Evolutionary conservation across 805 yeast species (phyloP).

Genomic region (Candida insectorum): DNA sequence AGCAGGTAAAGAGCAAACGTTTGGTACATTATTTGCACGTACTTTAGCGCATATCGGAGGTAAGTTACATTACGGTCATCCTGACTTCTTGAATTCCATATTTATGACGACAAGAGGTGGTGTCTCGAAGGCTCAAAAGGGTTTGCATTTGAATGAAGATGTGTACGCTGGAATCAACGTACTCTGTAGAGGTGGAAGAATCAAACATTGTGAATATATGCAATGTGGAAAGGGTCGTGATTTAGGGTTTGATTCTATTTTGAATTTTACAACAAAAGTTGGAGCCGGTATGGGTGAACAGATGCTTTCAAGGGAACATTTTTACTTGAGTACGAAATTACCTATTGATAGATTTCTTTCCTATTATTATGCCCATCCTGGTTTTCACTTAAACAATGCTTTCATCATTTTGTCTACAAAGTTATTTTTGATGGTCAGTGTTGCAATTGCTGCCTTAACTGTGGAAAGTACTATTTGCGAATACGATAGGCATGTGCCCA

Average conservation of each 20-base stretch:
- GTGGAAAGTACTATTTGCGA: constrained; percentile 68
- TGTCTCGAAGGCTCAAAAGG: constrained; percentile 82
- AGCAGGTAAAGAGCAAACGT: constrained; percentile 87
- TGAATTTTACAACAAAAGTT: constrained; percentile 82
- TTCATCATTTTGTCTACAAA: constrained; percentile 76
- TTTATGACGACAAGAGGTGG: constrained; percentile 88
- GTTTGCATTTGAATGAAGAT: constrained; percentile 83
- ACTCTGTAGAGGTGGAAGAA: constrained; percentile 78
- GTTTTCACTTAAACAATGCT: constrained; percentile 79
- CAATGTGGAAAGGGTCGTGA: constrained; percentile 93
- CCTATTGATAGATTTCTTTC: constrained; percentile 80
- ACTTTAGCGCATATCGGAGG: constrained; percentile 84
- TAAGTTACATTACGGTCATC: constrained; percentile 85
- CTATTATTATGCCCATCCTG: constrained; percentile 83
- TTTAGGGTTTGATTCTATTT: constrained; percentile 80
- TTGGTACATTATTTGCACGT: constrained; percentile 81
- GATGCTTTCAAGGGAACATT: constrained; percentile 80
- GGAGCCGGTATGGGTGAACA: constrained; percentile 96
- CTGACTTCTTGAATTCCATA: constrained; percentile 73
- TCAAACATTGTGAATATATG: constrained; percentile 81
- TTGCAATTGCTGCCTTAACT: constrained; percentile 69
- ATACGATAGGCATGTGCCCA: constrained; percentile 62
- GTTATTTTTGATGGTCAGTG: constrained; percentile 64
- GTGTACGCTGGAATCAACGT: constrained; percentile 88
- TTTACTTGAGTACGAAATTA: constrained; percentile 74